phyloP scores from a whole-genome alignment of 1,284 basidiomycete species.

The Hemileia vastatrix region DNA sequence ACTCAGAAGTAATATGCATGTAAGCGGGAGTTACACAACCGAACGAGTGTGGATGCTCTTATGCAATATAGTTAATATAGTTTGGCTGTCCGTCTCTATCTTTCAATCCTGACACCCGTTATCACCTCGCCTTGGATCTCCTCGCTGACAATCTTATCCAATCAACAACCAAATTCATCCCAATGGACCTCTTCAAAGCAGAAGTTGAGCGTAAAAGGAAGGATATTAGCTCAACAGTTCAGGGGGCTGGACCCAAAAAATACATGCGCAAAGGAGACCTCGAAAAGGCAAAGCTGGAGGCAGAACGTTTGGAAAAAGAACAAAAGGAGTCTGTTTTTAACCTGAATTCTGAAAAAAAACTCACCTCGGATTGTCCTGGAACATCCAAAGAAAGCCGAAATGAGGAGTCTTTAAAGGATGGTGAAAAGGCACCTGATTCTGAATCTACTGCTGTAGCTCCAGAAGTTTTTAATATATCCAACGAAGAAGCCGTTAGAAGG shows the following conservation, averaged over 20 bases:
- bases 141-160: no score
- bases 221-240: not conserved
- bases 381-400: no score
- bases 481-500: constrained; percentile 79
- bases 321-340: constrained; percentile 49
- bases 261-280: constrained; percentile 75
- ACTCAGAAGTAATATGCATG: no score
- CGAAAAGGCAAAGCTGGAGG: constrained; percentile 31
- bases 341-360: not conserved
- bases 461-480: constrained; percentile 77
- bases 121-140: no score
- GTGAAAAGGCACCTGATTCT: not conserved
- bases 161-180: no score
- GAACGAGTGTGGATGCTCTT: no score
- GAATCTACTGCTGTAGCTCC: constrained; percentile 27
- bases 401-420: no score
- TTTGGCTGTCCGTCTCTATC: no score
- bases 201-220: constrained; percentile 16
- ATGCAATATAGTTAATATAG: no score
- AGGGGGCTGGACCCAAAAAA: constrained; percentile 54
- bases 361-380: constrained; percentile 12
- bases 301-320: constrained; percentile 59
- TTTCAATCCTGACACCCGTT: no score
- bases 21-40: no score
- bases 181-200: constrained; percentile 13